Conservation (phyloP, 2,329 filamentous ascomycete genomes). For the Talaromyces sp. region DNA sequence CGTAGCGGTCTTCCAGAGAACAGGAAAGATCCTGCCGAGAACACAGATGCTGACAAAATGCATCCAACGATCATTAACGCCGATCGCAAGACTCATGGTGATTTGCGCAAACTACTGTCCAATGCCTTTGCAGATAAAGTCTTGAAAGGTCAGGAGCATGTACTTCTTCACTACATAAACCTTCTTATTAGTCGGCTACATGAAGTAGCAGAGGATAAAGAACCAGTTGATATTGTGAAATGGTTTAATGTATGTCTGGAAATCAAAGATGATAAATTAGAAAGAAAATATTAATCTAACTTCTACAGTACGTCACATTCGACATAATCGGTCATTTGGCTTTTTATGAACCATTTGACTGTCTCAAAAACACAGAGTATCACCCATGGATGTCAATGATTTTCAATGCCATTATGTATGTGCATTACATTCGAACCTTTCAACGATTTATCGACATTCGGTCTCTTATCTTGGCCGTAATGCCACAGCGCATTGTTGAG, state of each 20-base stretch:
- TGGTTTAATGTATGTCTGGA: too few relatives aligned
- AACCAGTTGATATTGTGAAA: not conserved
- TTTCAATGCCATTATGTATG: not conserved
- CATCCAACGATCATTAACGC: not conserved
- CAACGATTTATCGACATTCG: not conserved
- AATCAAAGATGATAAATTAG: not conserved
- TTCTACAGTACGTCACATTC: slow-evolving; percentile 25
- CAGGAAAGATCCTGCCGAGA: not conserved
- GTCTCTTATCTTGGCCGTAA: too few relatives aligned
- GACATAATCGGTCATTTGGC: not conserved
- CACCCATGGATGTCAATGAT: not conserved
- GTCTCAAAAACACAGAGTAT: not conserved
- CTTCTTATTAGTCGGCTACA: not conserved
- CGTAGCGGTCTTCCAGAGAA: not conserved
- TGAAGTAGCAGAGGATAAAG: not conserved
- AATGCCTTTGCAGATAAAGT: not conserved
- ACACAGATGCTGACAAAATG: too few relatives aligned
- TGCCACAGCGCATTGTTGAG: too few relatives aligned
- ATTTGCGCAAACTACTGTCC: not conserved
- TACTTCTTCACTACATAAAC: not conserved
- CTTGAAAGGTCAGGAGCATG: not conserved
- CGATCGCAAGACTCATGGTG: not conserved
- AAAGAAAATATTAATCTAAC: not conserved
- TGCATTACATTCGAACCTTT: not conserved
- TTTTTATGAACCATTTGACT: not conserved